phyloP scores from a whole-genome alignment of 139 green algal genomes.

The Edaphochlamys debaryana region DNA sequence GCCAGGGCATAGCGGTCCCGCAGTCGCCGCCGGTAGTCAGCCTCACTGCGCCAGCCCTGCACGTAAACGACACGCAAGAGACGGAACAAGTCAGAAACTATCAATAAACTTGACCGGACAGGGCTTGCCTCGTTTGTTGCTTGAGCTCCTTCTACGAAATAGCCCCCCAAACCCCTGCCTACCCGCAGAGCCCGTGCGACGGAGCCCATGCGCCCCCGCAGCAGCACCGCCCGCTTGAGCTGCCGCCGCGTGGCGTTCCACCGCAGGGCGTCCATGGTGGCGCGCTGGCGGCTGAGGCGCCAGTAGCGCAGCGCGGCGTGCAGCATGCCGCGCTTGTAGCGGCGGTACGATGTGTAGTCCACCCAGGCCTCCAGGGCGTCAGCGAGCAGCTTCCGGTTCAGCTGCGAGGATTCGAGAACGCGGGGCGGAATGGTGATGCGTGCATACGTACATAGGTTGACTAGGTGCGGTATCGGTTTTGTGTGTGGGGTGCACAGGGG shows the following conservation, averaged over 20 bases:
- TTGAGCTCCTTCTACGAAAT: too few species aligned
- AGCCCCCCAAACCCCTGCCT: not conserved
- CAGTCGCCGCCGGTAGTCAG: not conserved
- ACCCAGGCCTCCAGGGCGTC: constrained; percentile 29
- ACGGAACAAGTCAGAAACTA: too few species aligned
- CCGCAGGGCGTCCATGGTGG: constrained; percentile 30
- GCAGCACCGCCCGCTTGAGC: constrained; percentile 14
- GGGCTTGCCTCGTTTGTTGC: too few species aligned
- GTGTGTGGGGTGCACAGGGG: too few species aligned
- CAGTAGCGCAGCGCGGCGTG: constrained; percentile 30
- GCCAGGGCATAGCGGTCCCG: constrained; percentile 1
- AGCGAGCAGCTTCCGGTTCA: not conserved
- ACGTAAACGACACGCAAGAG: too few species aligned
- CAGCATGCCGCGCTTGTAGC: not conserved
- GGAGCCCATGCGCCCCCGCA: not conserved
- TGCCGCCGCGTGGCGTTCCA: constrained; percentile 12
- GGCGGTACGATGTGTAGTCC: not conserved
- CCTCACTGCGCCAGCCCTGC: constrained; percentile 9
- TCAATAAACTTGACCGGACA: too few species aligned
- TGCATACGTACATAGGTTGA: not conserved
- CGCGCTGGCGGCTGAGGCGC: constrained; percentile 29
- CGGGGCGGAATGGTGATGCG: not conserved
- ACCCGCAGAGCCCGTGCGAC: constrained; percentile 10
- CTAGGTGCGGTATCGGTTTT: too few species aligned
- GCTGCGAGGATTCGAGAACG: constrained; percentile 10